Evolutionary conservation across 1,284 basidiomycete genomes (phyloP), one percentile per base, ranked within the genome.

Genomic region (Tetrapyrgos nigripes): DNA sequence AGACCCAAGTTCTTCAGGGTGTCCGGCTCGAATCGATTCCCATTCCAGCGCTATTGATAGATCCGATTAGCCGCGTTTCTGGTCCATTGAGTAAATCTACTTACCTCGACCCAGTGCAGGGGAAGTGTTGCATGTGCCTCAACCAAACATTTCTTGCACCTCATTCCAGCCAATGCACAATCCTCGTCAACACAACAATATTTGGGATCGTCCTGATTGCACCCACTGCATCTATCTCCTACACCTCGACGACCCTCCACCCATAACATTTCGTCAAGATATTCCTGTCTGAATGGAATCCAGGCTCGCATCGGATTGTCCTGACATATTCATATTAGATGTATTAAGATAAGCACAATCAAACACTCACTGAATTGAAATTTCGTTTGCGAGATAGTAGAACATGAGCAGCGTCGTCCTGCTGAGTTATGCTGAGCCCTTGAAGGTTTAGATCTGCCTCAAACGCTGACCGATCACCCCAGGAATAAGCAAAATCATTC

Each of bases 1-100:
- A 59, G 46, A 8, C 59, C 55, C 1, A 63, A 23, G 2, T 31
- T 24, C 5, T 29, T n/a, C 0, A 58, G 52, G 3, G 40, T 40
- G 1, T 17, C 33, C 19, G 29, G 19, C 13, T 10, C 17, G 28
- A 57, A 60, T 14, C 21, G 47, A 27, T 14, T 3, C 2, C 23
- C 35, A 9, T 40, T n/a, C 59, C 55, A 57, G 31, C 13, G 37
- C 13, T 9, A 9, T 6, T 17, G 17, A 40, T 17, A 40, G 37
- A n/a, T 40, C n/a, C n/a, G n/a, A n/a, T n/a, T n/a, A n/a, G n/a
- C n/a, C n/a, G n/a, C n/a, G n/a, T n/a, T n/a, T n/a, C n/a, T n/a
- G n/a, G n/a, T n/a, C n/a, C n/a, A n/a, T n/a, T n/a, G 17, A 40
- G 6, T 8, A 17, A 5, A 17, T 40, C 19, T 40, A 40, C 37